Conservation (phyloP, 176 grass and related monocot species). For the Rhipidocladum racemiflorum region DNA sequence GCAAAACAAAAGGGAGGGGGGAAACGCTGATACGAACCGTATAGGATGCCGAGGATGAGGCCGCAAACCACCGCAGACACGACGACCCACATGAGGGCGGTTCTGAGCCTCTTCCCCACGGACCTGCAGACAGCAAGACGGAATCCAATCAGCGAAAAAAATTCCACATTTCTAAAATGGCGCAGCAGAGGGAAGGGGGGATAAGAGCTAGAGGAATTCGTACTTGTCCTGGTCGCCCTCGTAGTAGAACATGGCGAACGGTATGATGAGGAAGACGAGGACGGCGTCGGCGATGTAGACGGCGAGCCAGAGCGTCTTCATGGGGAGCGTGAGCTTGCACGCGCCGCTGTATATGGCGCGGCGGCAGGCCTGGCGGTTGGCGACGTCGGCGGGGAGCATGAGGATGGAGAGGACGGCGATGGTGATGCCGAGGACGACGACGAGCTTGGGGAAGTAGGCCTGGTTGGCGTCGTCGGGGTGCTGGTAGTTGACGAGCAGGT, state of each 20-base stretch:
- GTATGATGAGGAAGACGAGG: conserved; percentile 95
- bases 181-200: neutral
- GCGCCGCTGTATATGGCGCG: conserved; percentile 78
- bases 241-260: conserved; percentile 98
- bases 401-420: conserved; percentile 93
- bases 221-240: conserved; percentile 99
- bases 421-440: conserved; percentile 87
- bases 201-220: neutral
- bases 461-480: conserved; percentile 98
- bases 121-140: conserved; percentile 42
- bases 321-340: conserved; percentile 77
- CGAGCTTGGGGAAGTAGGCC: conserved; percentile 92
- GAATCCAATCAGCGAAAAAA: conserved; percentile 38
- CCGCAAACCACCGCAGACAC: conserved; percentile 72
- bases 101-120: conserved; percentile 75
- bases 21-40: conserved; percentile 37
- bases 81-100: conserved; percentile 75
- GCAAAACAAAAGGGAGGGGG: neutral
- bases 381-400: conserved; percentile 99
- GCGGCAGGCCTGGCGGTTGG: conserved; percentile 72
- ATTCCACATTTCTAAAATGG: neutral
- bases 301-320: conserved; percentile 86
- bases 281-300: conserved; percentile 86
- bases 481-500: conserved; percentile 97
- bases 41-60: conserved; percentile 89